phyloP scores from a whole-genome alignment of 805 yeast species.

The Metschnikowia dekortorum region DNA sequence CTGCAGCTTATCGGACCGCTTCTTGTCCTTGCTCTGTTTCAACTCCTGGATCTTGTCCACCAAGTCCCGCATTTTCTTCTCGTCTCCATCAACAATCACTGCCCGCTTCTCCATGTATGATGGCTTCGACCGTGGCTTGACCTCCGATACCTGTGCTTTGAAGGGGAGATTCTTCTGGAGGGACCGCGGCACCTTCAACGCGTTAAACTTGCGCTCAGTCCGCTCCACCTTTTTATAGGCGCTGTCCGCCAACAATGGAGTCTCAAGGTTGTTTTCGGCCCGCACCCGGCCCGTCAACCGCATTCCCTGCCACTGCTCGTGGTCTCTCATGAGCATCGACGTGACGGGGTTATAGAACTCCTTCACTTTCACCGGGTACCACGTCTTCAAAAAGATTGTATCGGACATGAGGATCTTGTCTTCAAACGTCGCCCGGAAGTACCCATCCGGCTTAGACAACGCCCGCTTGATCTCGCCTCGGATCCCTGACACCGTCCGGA shows the following conservation, averaged over 20 bases:
- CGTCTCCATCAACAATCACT: constrained; percentile 87
- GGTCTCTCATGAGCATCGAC: constrained; percentile 71
- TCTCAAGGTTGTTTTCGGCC: constrained; percentile 61
- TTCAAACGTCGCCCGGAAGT: constrained; percentile 94
- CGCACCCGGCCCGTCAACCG: constrained; percentile 91
- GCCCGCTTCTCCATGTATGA: constrained; percentile 88
- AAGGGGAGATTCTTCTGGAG: constrained; percentile 79
- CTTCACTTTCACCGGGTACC: constrained; percentile 93
- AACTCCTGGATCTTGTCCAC: constrained; percentile 84
- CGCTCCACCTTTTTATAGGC: constrained; percentile 74
- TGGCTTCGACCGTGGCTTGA: constrained; percentile 82
- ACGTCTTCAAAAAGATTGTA: constrained; percentile 82
- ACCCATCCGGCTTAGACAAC: constrained; percentile 88
- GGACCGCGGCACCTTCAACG: constrained; percentile 79
- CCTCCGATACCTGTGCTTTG: constrained; percentile 81
- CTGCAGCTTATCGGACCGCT: constrained; percentile 66
- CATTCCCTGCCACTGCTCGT: constrained; percentile 94
- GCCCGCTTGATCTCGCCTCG: constrained; percentile 98
- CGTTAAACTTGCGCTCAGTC: constrained; percentile 76
- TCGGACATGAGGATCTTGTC: constrained; percentile 91
- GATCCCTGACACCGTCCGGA: constrained; percentile 94
- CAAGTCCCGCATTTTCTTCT: constrained; percentile 86
- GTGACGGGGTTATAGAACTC: constrained; percentile 95
- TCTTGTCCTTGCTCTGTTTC: constrained; percentile 78
- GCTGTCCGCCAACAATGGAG: constrained; percentile 53